Conservation (phyloP, 768 basidiomycete genomes). For the Leccinum variicolor region DNA sequence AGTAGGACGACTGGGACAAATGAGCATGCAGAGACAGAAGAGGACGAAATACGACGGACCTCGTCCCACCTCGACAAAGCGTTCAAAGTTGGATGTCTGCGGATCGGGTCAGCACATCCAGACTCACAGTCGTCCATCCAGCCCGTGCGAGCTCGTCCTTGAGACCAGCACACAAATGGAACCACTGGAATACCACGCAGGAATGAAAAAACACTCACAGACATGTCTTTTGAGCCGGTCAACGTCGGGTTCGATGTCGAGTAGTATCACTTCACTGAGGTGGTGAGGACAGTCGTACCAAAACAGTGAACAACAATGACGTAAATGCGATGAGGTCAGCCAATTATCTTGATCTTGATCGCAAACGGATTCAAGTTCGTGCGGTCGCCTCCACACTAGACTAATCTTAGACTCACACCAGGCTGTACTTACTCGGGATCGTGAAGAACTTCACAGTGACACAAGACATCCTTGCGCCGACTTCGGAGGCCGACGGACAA, state of each 20-base stretch:
- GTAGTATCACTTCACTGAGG: background rate
- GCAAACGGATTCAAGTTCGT: too few relatives aligned
- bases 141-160: background rate
- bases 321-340: background rate
- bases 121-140: slow-evolving; percentile 8
- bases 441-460: too few relatives aligned
- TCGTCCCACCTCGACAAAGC: slow-evolving; percentile 98
- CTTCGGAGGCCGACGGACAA: too few relatives aligned
- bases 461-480: too few relatives aligned
- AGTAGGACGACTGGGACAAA: slow-evolving; percentile 73
- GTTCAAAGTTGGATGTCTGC: slow-evolving; percentile 87
- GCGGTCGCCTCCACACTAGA: too few relatives aligned
- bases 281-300: background rate
- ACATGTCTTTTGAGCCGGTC: slow-evolving; percentile 11
- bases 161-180: background rate
- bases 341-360: too few relatives aligned
- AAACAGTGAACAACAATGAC: background rate
- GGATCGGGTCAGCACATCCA: slow-evolving; percentile 18
- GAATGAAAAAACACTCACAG: slow-evolving; percentile 14
- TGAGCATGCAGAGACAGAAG: slow-evolving; percentile 1
- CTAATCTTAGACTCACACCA: too few relatives aligned
- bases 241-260: background rate
- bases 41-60: slow-evolving; percentile 38
- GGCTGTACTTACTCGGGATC: too few relatives aligned
- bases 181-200: background rate